Conservation (phyloP, 352 stramenopile genomes). For the Phytophthora rubi region DNA sequence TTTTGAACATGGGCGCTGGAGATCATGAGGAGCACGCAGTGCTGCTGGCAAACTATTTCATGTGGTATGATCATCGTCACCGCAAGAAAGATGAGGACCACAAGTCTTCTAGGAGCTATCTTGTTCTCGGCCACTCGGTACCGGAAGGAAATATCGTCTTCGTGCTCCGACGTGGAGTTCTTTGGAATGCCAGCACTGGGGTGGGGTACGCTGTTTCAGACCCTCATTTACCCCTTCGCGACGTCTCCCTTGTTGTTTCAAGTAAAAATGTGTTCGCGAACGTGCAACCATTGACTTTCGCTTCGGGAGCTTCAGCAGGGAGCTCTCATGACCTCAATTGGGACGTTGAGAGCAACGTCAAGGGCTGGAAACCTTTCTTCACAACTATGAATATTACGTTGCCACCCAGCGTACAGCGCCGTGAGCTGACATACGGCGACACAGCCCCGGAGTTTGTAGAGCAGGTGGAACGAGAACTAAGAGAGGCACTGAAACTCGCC, state of each 20-base stretch:
- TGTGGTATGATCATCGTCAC: constrained; percentile 72
- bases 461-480: constrained; percentile 81
- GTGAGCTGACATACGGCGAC: constrained; percentile 61
- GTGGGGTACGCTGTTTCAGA: constrained; percentile 79
- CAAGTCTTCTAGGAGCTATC: constrained; percentile 53
- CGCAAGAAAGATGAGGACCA: constrained; percentile 34
- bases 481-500: constrained; percentile 81
- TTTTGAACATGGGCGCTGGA: constrained; percentile 88
- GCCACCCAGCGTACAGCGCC: constrained; percentile 51
- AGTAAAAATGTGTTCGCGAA: constrained; percentile 93
- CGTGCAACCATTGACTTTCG: constrained; percentile 52
- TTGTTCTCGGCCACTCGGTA: constrained; percentile 87
- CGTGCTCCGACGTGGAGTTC: constrained; percentile 66
- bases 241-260: constrained; percentile 89
- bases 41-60: constrained; percentile 92
- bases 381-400: constrained; percentile 26
- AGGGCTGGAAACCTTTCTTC: constrained; percentile 90
- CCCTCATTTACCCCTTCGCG: constrained; percentile 81
- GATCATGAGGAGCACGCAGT: constrained; percentile 93
- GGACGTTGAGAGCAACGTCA: constrained; percentile 79
- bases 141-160: constrained; percentile 91
- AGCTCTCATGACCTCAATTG: constrained; percentile 75
- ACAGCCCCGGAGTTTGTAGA: constrained; percentile 64
- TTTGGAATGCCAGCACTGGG: constrained; percentile 93
- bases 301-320: constrained; percentile 5